Percentiles rank a stretch among this genome's conserved stretches.
Evolutionary conservation across 176 grass and related monocot genomes (phyloP).

Genomic region (Carex littledalei): DNA sequence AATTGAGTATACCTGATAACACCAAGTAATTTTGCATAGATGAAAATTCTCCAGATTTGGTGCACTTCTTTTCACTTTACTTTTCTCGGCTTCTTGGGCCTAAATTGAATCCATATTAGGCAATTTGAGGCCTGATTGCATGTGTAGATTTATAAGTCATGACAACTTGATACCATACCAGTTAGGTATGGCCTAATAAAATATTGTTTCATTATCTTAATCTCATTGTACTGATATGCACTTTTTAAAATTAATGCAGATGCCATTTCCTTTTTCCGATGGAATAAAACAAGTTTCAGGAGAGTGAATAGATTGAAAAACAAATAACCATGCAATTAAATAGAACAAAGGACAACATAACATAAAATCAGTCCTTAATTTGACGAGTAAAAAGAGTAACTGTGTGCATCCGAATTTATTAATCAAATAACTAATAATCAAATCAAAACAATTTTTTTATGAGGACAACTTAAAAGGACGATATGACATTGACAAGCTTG

Average conservation of each 20-base stretch:
- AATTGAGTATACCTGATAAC: neutral
- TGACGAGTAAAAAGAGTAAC: neutral
- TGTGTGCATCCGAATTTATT: neutral
- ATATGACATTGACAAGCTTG: too few species aligned
- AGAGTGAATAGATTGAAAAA: neutral
- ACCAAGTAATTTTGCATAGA: neutral
- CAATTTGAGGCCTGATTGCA: neutral
- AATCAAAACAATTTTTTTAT: neutral
- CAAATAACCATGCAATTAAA: neutral
- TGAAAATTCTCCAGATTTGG: neutral
- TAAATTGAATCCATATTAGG: neutral
- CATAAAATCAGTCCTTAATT: neutral
- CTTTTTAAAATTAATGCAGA: too few species aligned
- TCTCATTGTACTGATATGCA: too few species aligned
- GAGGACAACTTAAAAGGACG: neutral
- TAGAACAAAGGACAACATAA: neutral
- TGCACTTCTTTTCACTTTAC: neutral
- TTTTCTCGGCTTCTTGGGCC: neutral
- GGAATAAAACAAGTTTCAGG: neutral
- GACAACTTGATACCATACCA: too few species aligned
- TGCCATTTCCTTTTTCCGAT: too few species aligned
- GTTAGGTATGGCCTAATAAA: too few species aligned
- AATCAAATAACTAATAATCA: neutral
- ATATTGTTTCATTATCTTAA: too few species aligned
- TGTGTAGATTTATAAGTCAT: too few species aligned